A percentile compares a stretch with the other conserved stretches of the same genome.
Evolutionary conservation across 2,329 filamentous ascomycete genomes (phyloP).

Genomic region (Pseudohalonectria lignicola): DNA sequence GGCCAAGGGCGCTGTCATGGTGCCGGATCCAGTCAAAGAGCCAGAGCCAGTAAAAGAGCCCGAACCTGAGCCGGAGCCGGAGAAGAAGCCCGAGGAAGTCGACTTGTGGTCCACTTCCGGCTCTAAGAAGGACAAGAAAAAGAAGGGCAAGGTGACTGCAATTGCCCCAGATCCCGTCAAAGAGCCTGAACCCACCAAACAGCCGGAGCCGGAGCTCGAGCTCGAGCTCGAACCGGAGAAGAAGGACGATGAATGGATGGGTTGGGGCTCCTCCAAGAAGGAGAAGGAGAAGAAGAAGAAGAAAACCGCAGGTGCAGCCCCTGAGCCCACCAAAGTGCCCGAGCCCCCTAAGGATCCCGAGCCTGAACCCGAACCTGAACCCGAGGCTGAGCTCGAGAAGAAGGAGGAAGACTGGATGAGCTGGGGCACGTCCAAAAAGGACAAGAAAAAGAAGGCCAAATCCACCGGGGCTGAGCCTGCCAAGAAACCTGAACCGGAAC

Average conservation of each 20-base stretch:
- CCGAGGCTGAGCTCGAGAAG: conserved; percentile 9
- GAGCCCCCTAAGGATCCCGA: conserved; percentile 7
- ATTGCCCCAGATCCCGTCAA: conserved; percentile 3
- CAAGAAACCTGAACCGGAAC: conserved; percentile 6
- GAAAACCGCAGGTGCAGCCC: conserved; percentile 8
- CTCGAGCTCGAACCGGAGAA: conserved; percentile 7
- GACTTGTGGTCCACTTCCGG: conserved; percentile 28
- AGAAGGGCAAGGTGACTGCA: conserved; percentile 18
- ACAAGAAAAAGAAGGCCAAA: conserved; percentile 25
- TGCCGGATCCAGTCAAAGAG: conserved; percentile 7
- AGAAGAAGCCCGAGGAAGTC: conserved; percentile 9
- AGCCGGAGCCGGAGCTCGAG: conserved; percentile 6
- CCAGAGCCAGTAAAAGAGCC: conserved; percentile 13
- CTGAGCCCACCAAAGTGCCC: too few species aligned
- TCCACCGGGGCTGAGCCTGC: conserved; percentile 12
- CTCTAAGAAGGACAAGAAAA: conserved; percentile 33
- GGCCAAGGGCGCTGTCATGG: conserved; percentile 9
- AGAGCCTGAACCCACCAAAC: conserved; percentile 4
- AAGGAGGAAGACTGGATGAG: conserved; percentile 7
- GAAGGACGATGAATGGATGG: conserved; percentile 4
- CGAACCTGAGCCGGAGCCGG: conserved; percentile 6
- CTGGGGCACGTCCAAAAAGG: conserved; percentile 33
- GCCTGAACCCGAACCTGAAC: conserved; percentile 11
- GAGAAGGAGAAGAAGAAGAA: conserved; percentile 18
- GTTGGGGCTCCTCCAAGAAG: conserved; percentile 6